Evolutionary conservation across 2,329 filamentous ascomycete genomes (phyloP), one percentile per base, ranked within the genome.

Genomic region (Alternaria ventricosa): DNA sequence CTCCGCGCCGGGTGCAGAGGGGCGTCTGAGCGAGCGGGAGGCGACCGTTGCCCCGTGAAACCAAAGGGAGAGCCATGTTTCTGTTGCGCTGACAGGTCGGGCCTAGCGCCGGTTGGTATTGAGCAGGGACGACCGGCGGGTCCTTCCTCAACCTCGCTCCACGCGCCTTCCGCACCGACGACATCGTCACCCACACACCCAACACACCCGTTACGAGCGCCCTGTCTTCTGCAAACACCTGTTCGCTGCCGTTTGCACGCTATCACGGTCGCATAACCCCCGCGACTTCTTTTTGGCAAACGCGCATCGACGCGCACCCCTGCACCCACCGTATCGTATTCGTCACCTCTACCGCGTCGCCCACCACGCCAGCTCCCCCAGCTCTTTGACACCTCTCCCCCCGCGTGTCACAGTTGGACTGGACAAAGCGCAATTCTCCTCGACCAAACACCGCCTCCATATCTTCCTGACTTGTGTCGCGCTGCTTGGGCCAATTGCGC

Each of bases 401-500:
- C 51, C 55, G 49, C 33, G 49, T 67, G 30, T 66, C 53, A 50
- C 46, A 56, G 47, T 54, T 54, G 64, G 57, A 68, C 57, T 44
- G 44, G 25, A 56, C 55, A 60, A 58, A 60, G 59, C 63, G 50
- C 54, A 44, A 27, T 54, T 57, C 51, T 55, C n/a, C 45, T 20
- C 49, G 47, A 44, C 55, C 56, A 30, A 44, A 53, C 20, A 25
- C 30, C 22, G 36, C 41, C 46, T 36, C 23, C 28, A 69, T 63
- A 66, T 67, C 57, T 60, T 65, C 67, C 65, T 72, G 69, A 73
- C 71, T 71, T 75, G 74, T 76, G 70, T 69, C 64, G 65, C 64
- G 59, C 55, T 61, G 64, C 69, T 8, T 64, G 66, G 68, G 61
- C 65, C 64, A 64, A 56, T 55, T 63, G 64, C 68, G 60, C 66